A percentile compares a stretch with the other conserved stretches of the same genome.
Conservation (phyloP, 2,329 filamentous ascomycete species). For the Alternaria infectoria region DNA sequence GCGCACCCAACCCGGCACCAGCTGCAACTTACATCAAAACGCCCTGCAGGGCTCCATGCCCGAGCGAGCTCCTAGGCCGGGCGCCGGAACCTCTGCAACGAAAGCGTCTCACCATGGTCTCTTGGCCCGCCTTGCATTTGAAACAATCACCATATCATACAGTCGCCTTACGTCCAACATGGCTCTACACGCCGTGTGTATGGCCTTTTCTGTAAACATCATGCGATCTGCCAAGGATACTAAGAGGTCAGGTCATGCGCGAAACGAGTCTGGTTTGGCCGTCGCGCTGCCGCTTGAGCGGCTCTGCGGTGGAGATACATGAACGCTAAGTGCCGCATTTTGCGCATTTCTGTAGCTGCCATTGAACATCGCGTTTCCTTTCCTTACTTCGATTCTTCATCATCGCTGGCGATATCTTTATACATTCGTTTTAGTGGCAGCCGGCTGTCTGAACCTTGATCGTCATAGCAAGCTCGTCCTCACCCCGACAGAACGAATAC, state of each 20-base stretch:
- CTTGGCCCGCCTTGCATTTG: conserved; percentile 30
- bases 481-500: not conserved
- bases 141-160: conserved; percentile 27
- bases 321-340: conserved; percentile 19
- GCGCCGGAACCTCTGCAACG: conserved; percentile 16
- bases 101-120: conserved; percentile 30
- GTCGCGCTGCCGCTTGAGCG: conserved; percentile 27
- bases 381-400: conserved; percentile 9
- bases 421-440: conserved; percentile 18
- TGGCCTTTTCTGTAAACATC: conserved; percentile 27
- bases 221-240: conserved; percentile 17
- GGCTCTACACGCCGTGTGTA: conserved; percentile 18
- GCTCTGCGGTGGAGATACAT: conserved; percentile 13
- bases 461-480: not conserved
- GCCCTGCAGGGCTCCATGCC: not conserved
- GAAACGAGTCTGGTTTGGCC: conserved; percentile 32
- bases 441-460: conserved; percentile 24
- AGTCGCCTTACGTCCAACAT: conserved; percentile 13
- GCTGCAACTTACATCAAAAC: not conserved
- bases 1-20: not conserved
- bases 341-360: conserved; percentile 15
- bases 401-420: conserved; percentile 17
- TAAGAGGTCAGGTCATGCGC: conserved; percentile 26
- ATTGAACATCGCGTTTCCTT: conserved; percentile 14
- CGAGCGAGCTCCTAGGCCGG: not conserved